Evolutionary conservation across 208 protist species (phyloP).

Genomic region (Leishmania lainsoni): DNA sequence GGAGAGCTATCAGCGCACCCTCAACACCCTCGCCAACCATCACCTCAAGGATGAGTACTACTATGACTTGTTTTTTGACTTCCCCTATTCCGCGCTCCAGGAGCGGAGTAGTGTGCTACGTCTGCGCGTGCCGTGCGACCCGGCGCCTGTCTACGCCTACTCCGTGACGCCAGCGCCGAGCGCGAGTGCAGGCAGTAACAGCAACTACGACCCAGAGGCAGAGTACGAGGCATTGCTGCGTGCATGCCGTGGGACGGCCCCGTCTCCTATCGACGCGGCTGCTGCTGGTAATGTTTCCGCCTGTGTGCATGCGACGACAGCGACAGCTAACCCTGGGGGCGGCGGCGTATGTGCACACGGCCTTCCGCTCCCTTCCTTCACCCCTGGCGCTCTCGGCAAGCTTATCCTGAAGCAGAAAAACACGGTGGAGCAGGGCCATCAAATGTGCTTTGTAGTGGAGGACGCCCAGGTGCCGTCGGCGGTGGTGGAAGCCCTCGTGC

Average conservation of each 20-base stretch:
- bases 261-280: not conserved
- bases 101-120: constrained; percentile 51
- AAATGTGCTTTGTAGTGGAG: constrained; percentile 61
- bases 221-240: constrained; percentile 32
- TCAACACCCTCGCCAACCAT: constrained; percentile 25
- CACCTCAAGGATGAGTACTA: constrained; percentile 55
- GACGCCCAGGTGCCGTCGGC: constrained; percentile 43
- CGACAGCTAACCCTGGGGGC: not conserved
- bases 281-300: not conserved
- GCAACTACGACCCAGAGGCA: constrained; percentile 25
- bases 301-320: not conserved
- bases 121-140: constrained; percentile 57
- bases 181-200: not conserved
- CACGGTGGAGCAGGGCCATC: constrained; percentile 65
- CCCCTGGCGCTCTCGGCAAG: constrained; percentile 33
- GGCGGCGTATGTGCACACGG: constrained; percentile 5
- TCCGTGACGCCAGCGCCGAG: not conserved
- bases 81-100: constrained; percentile 36
- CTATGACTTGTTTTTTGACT: constrained; percentile 83
- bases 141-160: not conserved
- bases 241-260: constrained; percentile 18
- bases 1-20: constrained; percentile 41
- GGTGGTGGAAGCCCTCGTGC: constrained; percentile 42
- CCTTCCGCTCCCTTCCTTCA: constrained; percentile 12
- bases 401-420: constrained; percentile 71